A percentile compares a stretch with the other conserved stretches of the same genome.
Evolutionary conservation across 2,329 filamentous ascomycete genomes (phyloP).

Genomic region (Claviceps sp.): DNA sequence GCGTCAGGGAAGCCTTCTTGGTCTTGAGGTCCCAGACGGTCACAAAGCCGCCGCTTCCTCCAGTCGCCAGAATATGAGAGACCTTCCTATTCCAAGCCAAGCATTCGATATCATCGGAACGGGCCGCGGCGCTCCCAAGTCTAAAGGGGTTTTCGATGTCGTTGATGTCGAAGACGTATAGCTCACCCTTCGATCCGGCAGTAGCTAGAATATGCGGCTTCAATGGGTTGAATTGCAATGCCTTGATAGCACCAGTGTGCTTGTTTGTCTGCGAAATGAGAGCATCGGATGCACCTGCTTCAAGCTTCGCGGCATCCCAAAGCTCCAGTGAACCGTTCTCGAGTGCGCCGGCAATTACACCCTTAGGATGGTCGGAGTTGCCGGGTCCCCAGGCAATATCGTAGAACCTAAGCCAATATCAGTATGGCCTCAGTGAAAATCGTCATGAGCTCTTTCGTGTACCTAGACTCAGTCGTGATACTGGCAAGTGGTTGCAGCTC

Average conservation of each 20-base stretch:
- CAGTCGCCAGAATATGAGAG: constrained; percentile 87
- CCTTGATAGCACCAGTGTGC: constrained; percentile 85
- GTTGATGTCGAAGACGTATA: constrained; percentile 91
- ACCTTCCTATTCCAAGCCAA: constrained; percentile 99
- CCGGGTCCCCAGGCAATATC: constrained; percentile 90
- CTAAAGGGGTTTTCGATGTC: constrained; percentile 80
- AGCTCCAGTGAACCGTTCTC: constrained; percentile 89
- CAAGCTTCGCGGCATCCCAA: constrained; percentile 72
- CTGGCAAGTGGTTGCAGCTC: constrained; percentile 79
- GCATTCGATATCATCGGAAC: constrained; percentile 90
- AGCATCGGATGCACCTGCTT: constrained; percentile 50
- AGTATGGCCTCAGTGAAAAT: constrained; percentile 4
- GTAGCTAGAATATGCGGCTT: constrained; percentile 85
- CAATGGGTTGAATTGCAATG: constrained; percentile 91
- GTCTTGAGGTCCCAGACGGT: constrained; percentile 98
- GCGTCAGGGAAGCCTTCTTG: constrained; percentile 89
- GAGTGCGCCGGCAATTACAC: constrained; percentile 87
- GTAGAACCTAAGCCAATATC: constrained; percentile 57
- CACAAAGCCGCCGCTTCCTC: constrained; percentile 84
- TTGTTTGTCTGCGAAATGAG: constrained; percentile 77
- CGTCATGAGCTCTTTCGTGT: constrained; percentile 13
- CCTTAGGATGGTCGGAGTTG: constrained; percentile 62
- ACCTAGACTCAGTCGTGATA: constrained; percentile 84
- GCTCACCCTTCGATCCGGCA: constrained; percentile 85
- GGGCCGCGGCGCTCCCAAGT: constrained; percentile 73